Evolutionary conservation across 495 filamentous ascomycete genomes (phyloP).

Genomic region (Penicillium malachiteum): DNA sequence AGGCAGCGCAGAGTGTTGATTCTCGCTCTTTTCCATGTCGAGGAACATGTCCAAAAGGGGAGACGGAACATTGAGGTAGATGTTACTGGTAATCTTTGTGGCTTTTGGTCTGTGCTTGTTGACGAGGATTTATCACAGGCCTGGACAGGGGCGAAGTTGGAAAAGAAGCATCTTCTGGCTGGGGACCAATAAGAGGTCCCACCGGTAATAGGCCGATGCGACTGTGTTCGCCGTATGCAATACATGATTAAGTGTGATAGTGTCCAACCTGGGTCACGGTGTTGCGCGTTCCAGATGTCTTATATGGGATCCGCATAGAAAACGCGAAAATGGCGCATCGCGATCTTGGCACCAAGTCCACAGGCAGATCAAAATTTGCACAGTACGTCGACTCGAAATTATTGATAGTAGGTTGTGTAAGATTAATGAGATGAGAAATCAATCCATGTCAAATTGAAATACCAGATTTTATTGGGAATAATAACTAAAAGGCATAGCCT

Average conservation of each 20-base stretch:
- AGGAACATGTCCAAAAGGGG: slow-evolving; percentile 34
- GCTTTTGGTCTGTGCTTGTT: neutral
- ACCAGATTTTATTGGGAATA: too few species aligned
- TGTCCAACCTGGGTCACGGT: too few species aligned
- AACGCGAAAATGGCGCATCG: slow-evolving; percentile 3
- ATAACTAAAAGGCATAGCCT: neutral
- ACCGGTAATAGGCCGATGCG: too few species aligned
- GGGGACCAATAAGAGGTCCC: neutral
- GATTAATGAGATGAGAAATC: too few species aligned
- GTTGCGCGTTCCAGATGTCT: neutral
- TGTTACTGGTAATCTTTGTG: neutral
- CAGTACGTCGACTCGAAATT: neutral
- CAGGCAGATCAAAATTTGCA: neutral
- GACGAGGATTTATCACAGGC: neutral
- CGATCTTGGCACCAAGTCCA: neutral
- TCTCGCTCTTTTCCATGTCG: slow-evolving; percentile 37
- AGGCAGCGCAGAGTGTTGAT: slow-evolving; percentile 48
- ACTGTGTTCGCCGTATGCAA: too few species aligned
- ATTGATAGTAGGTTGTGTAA: neutral
- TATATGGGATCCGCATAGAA: neutral
- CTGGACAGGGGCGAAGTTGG: neutral
- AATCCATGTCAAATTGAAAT: too few species aligned
- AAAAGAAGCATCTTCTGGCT: neutral
- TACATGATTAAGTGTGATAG: too few species aligned
- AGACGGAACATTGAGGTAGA: neutral